Base-by-base conservation (phyloP, 2,329 filamentous ascomycete species). In the Chrysosphaeria jannelii region DNA sequence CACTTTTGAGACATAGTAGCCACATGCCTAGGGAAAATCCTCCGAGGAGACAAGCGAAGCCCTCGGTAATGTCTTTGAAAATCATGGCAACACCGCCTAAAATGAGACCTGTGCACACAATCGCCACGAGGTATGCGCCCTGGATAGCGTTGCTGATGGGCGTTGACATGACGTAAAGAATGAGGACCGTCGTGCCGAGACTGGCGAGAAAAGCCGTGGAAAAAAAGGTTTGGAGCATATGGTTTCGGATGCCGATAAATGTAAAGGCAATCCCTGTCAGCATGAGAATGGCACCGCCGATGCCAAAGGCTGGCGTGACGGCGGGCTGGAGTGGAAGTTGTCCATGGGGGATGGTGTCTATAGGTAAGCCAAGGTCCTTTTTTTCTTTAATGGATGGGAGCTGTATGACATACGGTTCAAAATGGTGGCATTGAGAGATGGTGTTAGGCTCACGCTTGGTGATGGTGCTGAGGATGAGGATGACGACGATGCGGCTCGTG, bases 11-110 rank as follows among this genome's bases (percentile, higher is more conserved):
- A 13, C 66, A 67, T 21, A 91, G 51, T 24, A 93, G 51, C 81
- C 81, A 93, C 78, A 89, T 89, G 38, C 66, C 64, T 6, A 85
- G 39, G 31, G 66, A 76, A 40, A 85, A 89, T 1, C 78, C 78
- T 13, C 76, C 78, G 0, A 90, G 50, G n/a, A 81, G 48, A 37
- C 75, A 90, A 3, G 71, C 75, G n/a, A 90, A 47, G 5, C 58
- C 54, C 26, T 78, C 69, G 1, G 75, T 78, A 21, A 90, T 51
- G 34, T 91, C 78, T 27, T 63, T 59, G 44, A 91, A 90, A 8
- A 89, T 51, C 6, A 78, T 52, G 1, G 76, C 61, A 3, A 67
- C 46, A 8, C 53, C 70, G 10, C 79, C 81, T 11, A 89, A 55
- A 12, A 76, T 51, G 5, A 64, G 38, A 2, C 78, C 76, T 0